These are phyloP conservation scores for Melocanna baccifera DNA, from an alignment of 176 grass and related monocot species.

Conservation along the genomic window DNA sequence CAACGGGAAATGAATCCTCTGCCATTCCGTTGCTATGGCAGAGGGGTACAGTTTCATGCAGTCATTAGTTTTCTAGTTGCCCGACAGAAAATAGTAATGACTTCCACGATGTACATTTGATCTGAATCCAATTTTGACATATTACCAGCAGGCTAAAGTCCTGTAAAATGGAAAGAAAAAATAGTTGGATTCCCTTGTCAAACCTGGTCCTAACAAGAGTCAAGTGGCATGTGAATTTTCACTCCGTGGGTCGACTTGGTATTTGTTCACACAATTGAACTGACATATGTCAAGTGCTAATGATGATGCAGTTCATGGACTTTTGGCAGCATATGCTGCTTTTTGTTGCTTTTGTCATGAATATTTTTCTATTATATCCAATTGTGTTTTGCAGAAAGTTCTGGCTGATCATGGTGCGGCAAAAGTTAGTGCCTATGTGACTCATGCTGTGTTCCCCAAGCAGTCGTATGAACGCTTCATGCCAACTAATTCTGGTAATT, in stretches of 20 bases:
- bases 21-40: neutral
- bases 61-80: neutral
- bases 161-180: neutral
- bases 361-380: neutral
- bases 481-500: slow-evolving; percentile 59
- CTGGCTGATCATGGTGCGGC: slow-evolving; percentile 59
- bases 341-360: neutral
- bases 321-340: neutral
- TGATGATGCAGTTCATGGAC: neutral
- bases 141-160: neutral
- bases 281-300: neutral
- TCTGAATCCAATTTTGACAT: neutral
- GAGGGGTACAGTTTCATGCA: neutral
- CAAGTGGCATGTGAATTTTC: neutral
- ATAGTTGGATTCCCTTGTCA: neutral
- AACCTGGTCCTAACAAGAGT: neutral
- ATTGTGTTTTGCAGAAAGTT: slow-evolving; percentile 46
- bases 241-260: neutral
- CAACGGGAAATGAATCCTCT: neutral
- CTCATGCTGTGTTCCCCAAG: slow-evolving; percentile 90
- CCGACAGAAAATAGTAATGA: neutral
- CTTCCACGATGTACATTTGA: neutral
- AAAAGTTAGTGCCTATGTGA: slow-evolving; percentile 95
- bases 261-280: neutral
- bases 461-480: slow-evolving; percentile 69